A percentile compares a stretch with the other conserved stretches of the same genome.
Evolutionary conservation across 169 alveolate species (phyloP).

Genomic region (Eimeria brunetti): DNA sequence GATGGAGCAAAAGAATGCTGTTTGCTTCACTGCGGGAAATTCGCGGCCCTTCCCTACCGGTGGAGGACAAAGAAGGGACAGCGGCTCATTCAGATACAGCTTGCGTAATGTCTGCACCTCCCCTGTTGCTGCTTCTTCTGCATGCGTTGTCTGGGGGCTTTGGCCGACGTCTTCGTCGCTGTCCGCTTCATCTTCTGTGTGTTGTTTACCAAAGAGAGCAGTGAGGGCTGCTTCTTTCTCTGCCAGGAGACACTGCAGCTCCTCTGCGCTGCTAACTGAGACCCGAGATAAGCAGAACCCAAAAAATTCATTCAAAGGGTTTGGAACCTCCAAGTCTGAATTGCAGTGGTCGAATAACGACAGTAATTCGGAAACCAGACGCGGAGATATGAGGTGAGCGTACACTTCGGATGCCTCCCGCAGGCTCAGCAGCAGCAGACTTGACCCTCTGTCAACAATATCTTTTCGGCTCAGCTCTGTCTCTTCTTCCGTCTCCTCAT

Average conservation of each 20-base stretch:
- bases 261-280: not conserved
- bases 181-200: not conserved
- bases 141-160: not conserved
- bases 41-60: slow-evolving; percentile 37
- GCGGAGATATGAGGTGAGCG: slow-evolving; percentile 26
- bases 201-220: slow-evolving; percentile 12
- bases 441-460: slow-evolving; percentile 12
- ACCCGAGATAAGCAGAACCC: not conserved
- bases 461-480: slow-evolving; percentile 5
- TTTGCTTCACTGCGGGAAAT: slow-evolving; percentile 44
- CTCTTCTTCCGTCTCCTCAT: slow-evolving; percentile 32
- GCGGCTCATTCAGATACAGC: not conserved
- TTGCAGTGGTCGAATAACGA: slow-evolving; percentile 55
- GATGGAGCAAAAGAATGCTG: slow-evolving; percentile 47
- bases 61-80: slow-evolving; percentile 12
- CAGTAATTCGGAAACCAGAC: slow-evolving; percentile 17
- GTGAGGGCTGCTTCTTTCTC: slow-evolving; percentile 46
- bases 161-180: not conserved
- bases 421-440: slow-evolving; percentile 29
- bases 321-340: slow-evolving; percentile 15
- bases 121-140: not conserved
- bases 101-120: not conserved
- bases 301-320: slow-evolving; percentile 24
- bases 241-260: not conserved
- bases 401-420: slow-evolving; percentile 13